Conservation (phyloP, 768 basidiomycete genomes). For the Coprinellus micaceus region DNA sequence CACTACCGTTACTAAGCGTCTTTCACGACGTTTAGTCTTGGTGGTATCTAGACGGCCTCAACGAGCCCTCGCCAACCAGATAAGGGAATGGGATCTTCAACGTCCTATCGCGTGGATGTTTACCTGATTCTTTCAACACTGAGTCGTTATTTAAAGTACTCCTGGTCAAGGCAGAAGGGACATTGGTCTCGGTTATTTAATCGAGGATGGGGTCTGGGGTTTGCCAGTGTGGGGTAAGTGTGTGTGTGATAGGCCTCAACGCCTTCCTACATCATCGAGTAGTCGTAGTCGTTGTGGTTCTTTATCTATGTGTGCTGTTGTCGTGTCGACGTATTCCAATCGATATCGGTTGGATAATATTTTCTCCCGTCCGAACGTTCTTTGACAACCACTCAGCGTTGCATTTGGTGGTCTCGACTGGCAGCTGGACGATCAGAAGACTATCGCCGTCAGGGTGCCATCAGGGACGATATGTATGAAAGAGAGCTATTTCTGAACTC, state of each 20-base stretch:
- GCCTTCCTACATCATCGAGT: slow-evolving; percentile 18
- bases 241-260: slow-evolving; percentile 49
- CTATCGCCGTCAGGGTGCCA: neutral
- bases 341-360: neutral
- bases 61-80: slow-evolving; percentile 66
- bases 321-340: neutral
- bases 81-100: slow-evolving; percentile 64
- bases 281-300: neutral
- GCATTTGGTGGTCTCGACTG: neutral
- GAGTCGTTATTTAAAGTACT: slow-evolving; percentile 42
- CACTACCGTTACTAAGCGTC: slow-evolving; percentile 47
- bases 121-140: slow-evolving; percentile 44
- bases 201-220: slow-evolving; percentile 21
- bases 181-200: slow-evolving; percentile 23
- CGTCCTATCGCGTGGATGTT: slow-evolving; percentile 53
- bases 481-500: too few species aligned
- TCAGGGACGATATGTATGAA: too few species aligned
- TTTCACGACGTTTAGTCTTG: slow-evolving; percentile 20
- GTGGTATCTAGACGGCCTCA: slow-evolving; percentile 62
- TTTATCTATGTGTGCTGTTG: neutral
- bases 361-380: neutral
- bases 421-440: neutral
- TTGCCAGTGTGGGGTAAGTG: slow-evolving; percentile 10
- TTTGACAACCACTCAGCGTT: neutral
- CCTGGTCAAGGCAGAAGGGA: slow-evolving; percentile 38